Conservation (phyloP, 2,329 filamentous ascomycete species). For the Helminthosporium solani region DNA sequence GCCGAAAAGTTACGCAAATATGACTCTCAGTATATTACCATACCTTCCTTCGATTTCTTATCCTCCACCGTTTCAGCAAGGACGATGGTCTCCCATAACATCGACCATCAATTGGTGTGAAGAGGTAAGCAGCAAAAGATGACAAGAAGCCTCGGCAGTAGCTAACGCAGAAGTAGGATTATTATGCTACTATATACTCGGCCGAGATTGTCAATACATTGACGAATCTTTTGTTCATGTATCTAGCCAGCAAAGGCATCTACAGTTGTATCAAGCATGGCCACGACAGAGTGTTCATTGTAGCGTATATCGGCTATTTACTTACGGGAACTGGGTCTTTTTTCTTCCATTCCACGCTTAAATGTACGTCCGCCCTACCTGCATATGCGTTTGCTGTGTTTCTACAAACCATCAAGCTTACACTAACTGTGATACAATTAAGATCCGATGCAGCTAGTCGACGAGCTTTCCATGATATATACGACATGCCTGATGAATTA, state of each 20-base stretch:
- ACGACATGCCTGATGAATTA: slow-evolving; percentile 68
- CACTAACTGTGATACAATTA: no score
- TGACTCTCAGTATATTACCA: slow-evolving; percentile 35
- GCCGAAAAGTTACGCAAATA: slow-evolving; percentile 5
- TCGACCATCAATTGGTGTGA: slow-evolving; percentile 6
- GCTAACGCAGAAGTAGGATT: neutral
- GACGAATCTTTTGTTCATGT: slow-evolving; percentile 4
- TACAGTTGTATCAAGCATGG: slow-evolving; percentile 1
- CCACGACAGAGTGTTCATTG: slow-evolving; percentile 3
- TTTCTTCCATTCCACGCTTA: slow-evolving; percentile 5
- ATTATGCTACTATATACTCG: slow-evolving; percentile 1
- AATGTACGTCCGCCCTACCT: slow-evolving; percentile 1
- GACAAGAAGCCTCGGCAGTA: neutral
- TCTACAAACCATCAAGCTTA: no score
- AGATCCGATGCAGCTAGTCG: slow-evolving; percentile 71
- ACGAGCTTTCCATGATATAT: slow-evolving; percentile 72
- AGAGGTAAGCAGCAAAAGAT: neutral
- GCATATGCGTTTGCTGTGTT: no score
- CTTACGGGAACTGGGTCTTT: slow-evolving; percentile 1
- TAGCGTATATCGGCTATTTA: neutral
- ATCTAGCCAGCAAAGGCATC: slow-evolving; percentile 2
- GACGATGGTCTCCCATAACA: slow-evolving; percentile 58
- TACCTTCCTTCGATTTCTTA: slow-evolving; percentile 50
- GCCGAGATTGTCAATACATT: slow-evolving; percentile 4
- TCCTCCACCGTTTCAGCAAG: slow-evolving; percentile 54